A percentile compares a stretch with the other conserved stretches of the same genome.
Conservation (phyloP, 208 protist genomes). For the Wallacemonas sp. region DNA sequence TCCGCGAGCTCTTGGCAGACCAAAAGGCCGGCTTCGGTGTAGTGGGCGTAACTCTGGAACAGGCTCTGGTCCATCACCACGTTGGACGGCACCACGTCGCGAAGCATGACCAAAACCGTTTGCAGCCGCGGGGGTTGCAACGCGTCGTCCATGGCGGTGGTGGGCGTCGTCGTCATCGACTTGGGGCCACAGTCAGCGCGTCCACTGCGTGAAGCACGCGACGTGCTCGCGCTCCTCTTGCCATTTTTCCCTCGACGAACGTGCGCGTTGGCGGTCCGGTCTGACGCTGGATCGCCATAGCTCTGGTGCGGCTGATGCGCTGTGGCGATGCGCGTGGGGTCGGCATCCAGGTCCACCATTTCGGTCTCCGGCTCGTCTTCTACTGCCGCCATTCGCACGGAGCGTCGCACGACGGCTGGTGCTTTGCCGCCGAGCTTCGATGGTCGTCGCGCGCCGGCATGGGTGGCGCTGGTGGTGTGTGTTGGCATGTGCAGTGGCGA, state of each 20-base stretch:
- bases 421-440: neutral
- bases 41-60: neutral
- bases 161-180: no score
- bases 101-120: constrained; percentile 1
- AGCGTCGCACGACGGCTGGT: no score
- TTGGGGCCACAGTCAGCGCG: no score
- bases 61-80: neutral
- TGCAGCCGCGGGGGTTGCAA: neutral
- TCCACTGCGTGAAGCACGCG: neutral
- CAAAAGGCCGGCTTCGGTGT: neutral
- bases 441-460: neutral
- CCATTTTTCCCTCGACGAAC: neutral
- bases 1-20: neutral
- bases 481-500: no score
- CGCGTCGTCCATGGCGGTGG: no score
- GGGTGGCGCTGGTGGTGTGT: no score
- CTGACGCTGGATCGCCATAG: no score
- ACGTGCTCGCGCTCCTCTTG: neutral
- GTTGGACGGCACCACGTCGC: neutral
- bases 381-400: neutral
- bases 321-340: neutral
- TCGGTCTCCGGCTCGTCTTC: neutral
- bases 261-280: no score
- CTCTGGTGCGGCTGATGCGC: no score
- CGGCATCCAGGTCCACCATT: no score